Base-by-base conservation (phyloP, 257 asterid species). In the Ilex asprella region DNA sequence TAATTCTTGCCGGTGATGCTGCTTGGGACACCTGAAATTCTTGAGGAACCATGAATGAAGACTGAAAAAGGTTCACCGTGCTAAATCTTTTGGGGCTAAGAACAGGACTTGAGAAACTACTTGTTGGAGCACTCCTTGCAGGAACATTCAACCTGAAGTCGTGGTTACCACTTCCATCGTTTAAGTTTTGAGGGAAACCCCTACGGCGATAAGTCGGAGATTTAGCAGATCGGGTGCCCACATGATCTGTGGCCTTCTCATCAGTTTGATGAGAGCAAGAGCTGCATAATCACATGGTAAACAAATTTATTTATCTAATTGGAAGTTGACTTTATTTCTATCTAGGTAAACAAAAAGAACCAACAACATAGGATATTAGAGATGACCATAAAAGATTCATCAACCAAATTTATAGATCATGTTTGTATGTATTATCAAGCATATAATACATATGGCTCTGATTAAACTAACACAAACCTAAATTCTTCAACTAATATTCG, bases 91-190 rank as follows among this genome's bases (percentile, higher is more conserved):
- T 73, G 2, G 95, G 88, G 79, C 96, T 90, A 13, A n/a, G 81
- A 11, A 70, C 59, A 9, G 97, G 97, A 66, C 95, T 90, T 2
- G 90, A 81, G 66, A 56, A 79, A 58, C 85, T 87, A 54, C 87
- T 90, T 64, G 76, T 62, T 0, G 97, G 97, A 67, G 97, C 96
- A 73, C 97, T 90, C 71, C 81, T 68, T 7, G 78, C 69, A 15
- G 93, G 89, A 60, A 77, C 72, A 16, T 73, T 67, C 39, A 68
- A 63, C 56, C 73, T 67, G 55, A 79, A 76, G 52, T 74, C 70
- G 13, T 68, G 54, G 49, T 73, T 64, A 55, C 76, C 43, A 14
- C 78, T 74, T 73, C 81, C 86, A 15, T 73, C 60, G 6, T 72
- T 73, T 67, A 68, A 80, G 14, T 78, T 78, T n/a, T 66, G 68